Evolutionary conservation across 2,329 filamentous ascomycete genomes (phyloP).

Genomic region (Hansfordia pulvinata): DNA sequence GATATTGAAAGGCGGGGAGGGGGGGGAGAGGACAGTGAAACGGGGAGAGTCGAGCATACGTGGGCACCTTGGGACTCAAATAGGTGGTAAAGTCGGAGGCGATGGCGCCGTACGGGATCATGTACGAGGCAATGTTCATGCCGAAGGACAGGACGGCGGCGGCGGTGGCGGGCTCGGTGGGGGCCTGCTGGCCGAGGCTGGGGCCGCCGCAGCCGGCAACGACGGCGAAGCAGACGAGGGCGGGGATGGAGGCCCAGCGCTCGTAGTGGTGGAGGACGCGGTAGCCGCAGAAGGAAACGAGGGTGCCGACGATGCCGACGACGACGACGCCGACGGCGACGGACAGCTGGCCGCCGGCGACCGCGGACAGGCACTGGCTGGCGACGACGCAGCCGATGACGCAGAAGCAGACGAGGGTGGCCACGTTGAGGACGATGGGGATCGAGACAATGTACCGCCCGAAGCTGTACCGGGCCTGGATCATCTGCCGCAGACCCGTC

Average conservation of each 20-base stretch:
- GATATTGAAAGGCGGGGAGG: constrained; percentile 6
- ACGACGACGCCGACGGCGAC: constrained; percentile 47
- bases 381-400: constrained; percentile 48
- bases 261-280: constrained; percentile 42
- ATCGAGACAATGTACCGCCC: constrained; percentile 44
- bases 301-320: constrained; percentile 38
- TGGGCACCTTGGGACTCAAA: constrained; percentile 39
- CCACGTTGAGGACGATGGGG: constrained; percentile 48
- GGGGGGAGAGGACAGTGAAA: neutral
- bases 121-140: constrained; percentile 48
- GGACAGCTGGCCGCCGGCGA: constrained; percentile 31
- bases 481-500: constrained; percentile 53
- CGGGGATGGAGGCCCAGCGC: constrained; percentile 41
- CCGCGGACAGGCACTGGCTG: constrained; percentile 42
- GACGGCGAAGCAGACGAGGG: constrained; percentile 39
- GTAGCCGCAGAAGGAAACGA: constrained; percentile 50
- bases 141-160: constrained; percentile 38
- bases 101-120: constrained; percentile 47
- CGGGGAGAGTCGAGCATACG: constrained; percentile 18
- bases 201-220: constrained; percentile 38
- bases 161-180: constrained; percentile 25
- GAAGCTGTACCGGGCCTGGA: constrained; percentile 50
- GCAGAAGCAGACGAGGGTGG: constrained; percentile 48
- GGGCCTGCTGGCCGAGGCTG: constrained; percentile 32
- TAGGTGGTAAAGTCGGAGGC: constrained; percentile 50